Base-by-base conservation (phyloP, 1,139 yeast species). In the Zhuliangozyma blackwelliae region DNA sequence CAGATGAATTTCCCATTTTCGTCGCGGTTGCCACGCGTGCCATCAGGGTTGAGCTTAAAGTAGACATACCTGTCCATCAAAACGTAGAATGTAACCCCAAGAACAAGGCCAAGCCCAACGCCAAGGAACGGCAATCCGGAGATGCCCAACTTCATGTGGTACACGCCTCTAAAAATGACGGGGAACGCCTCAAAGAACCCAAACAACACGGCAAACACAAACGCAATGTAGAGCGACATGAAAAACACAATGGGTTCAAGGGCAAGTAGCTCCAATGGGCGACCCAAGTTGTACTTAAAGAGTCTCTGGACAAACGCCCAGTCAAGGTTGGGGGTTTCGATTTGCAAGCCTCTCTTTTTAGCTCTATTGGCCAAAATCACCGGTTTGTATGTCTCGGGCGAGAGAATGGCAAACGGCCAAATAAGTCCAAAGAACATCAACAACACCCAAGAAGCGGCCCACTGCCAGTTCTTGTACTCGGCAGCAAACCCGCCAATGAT, bases 181-280 rank as follows among this genome's bases (percentile, higher is more conserved):
- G 90, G 90, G 60, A 72, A 82, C 2, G 89, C 88, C 57, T 82
- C 90, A 51, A 83, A 82, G 65, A 82, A 82, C 0, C 87, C 89
- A 48, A 82, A 83, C 42, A 83, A 63, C 3, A 83, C 87, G 0
- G 89, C 88, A 62, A 82, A 82, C 30, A 82, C 72, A 51, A 82
- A 82, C 0, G 89, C 82, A 44, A 80, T 75, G 56, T 82, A 82
- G 34, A 81, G 55, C 19, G 86, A 77, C 56, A 82, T 75, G 23
- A 79, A 73, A 37, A 77, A 61, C 29, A 83, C 89, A 49, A 82
- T 82, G 38, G 90, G 89, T 47, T 83, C 92, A 27, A 68, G 70
- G 23, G 75, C 48, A 41, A 82, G 66, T 85, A 83, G 80, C 51
- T 78, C 72, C 31, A 79, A 30, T 23, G 90, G 90, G 43, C 79